These are phyloP conservation scores for Heterobasidion occidentale DNA, from an alignment of 1,284 basidiomycete genomes.

Conservation along the genomic window DNA sequence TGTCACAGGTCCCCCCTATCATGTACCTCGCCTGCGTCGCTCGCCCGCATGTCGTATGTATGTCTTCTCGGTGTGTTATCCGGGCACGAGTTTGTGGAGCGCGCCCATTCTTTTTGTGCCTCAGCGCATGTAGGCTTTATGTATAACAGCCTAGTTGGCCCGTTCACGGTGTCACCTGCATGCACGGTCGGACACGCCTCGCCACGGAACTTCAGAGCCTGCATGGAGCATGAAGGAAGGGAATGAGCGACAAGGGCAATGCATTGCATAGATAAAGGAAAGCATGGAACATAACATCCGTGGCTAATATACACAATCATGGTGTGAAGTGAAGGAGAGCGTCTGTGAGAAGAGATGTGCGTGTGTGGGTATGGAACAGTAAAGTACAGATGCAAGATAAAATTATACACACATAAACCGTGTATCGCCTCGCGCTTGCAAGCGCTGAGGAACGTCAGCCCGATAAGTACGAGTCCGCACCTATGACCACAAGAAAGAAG, in stretches of 20 bases:
- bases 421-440: not conserved
- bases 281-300: slow-evolving; percentile 1
- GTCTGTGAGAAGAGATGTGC: not conserved
- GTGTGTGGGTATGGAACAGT: not conserved
- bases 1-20: not conserved
- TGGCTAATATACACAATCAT: not conserved
- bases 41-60: not conserved
- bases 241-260: not conserved
- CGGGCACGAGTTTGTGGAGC: not conserved
- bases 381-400: slow-evolving; percentile 2
- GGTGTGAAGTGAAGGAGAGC: not conserved
- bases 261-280: slow-evolving; percentile 1
- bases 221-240: too few species aligned
- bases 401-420: not conserved
- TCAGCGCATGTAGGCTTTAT: not conserved
- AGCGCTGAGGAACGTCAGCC: not conserved
- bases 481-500: slow-evolving; percentile 2
- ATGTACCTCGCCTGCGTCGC: not conserved
- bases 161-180: not conserved
- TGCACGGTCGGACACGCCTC: too few species aligned
- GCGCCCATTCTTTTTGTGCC: not conserved
- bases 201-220: too few species aligned
- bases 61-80: not conserved
- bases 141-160: not conserved
- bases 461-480: slow-evolving; percentile 1